Evolutionary conservation across 176 grass and related monocot species (phyloP).

Genomic region (Triticum monococcum): DNA sequence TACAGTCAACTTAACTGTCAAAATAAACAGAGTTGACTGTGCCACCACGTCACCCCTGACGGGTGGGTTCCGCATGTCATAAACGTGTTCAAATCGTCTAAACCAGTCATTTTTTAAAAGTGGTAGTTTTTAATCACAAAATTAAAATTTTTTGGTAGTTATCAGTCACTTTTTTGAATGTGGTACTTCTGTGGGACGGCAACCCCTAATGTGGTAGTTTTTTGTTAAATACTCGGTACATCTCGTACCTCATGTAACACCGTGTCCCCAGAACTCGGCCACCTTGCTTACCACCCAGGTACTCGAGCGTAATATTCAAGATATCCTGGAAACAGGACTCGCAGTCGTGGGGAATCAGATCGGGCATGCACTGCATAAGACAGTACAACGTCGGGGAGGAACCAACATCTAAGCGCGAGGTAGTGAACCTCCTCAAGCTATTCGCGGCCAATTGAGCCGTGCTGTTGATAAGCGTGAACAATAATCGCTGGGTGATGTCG

Average conservation of each 20-base stretch:
- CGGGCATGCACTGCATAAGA: conserved; percentile 51
- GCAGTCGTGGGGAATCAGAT: conserved; percentile 24
- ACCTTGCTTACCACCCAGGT: not conserved
- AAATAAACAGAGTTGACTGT: too few species aligned
- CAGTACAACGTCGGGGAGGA: not conserved
- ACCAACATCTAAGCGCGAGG: not conserved
- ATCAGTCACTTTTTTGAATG: too few species aligned
- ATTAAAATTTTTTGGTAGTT: too few species aligned
- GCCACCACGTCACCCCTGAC: too few species aligned
- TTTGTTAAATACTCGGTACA: too few species aligned
- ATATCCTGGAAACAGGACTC: not conserved
- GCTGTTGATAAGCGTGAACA: conserved; percentile 11
- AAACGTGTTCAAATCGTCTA: too few species aligned
- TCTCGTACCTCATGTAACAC: conserved; percentile 26
- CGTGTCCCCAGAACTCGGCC: not conserved
- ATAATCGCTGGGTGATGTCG: not conserved
- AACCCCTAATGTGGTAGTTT: too few species aligned
- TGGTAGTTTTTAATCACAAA: too few species aligned
- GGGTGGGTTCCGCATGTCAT: too few species aligned
- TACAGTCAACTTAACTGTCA: too few species aligned
- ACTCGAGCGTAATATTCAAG: not conserved
- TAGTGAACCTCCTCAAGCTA: conserved; percentile 17
- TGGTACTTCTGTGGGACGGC: too few species aligned
- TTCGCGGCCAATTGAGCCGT: conserved; percentile 5
- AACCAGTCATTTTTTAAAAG: too few species aligned